Percentiles rank a stretch among this genome's conserved stretches.
Conservation (phyloP, 2,329 filamentous ascomycete genomes). For the Aureobasidium sp. region DNA sequence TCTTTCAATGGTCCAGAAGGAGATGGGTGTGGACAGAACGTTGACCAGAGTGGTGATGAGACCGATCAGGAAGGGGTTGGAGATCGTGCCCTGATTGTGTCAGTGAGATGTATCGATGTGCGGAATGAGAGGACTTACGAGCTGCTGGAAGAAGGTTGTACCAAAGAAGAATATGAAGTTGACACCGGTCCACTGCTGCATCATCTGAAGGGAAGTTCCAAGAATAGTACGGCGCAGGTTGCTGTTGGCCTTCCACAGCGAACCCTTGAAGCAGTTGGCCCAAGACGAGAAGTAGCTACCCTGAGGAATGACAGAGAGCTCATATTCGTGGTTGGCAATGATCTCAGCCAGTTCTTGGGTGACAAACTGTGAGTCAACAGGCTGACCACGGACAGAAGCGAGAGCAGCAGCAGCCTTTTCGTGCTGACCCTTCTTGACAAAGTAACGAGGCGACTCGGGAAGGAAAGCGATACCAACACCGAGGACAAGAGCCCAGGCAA, state of each 20-base stretch:
- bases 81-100: slow-evolving; percentile 52
- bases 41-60: slow-evolving; percentile 85
- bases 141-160: slow-evolving; percentile 74
- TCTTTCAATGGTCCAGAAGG: slow-evolving; percentile 78
- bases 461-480: slow-evolving; percentile 64
- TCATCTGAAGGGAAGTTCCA: slow-evolving; percentile 41
- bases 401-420: slow-evolving; percentile 58
- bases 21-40: slow-evolving; percentile 74
- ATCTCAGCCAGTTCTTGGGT: slow-evolving; percentile 76
- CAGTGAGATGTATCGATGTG: not conserved
- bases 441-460: slow-evolving; percentile 80
- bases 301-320: slow-evolving; percentile 58
- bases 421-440: slow-evolving; percentile 67
- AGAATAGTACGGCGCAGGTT: slow-evolving; percentile 43
- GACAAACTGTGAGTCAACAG: slow-evolving; percentile 64
- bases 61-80: slow-evolving; percentile 73
- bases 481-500: slow-evolving; percentile 72
- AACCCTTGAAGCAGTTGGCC: slow-evolving; percentile 56
- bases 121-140: slow-evolving; percentile 26
- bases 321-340: slow-evolving; percentile 58
- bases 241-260: slow-evolving; percentile 45
- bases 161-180: slow-evolving; percentile 79
- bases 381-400: slow-evolving; percentile 65
- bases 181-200: slow-evolving; percentile 65
- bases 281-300: slow-evolving; percentile 71